Base-by-base conservation (phyloP, 208 protist species). In the Leishmania arabica region DNA sequence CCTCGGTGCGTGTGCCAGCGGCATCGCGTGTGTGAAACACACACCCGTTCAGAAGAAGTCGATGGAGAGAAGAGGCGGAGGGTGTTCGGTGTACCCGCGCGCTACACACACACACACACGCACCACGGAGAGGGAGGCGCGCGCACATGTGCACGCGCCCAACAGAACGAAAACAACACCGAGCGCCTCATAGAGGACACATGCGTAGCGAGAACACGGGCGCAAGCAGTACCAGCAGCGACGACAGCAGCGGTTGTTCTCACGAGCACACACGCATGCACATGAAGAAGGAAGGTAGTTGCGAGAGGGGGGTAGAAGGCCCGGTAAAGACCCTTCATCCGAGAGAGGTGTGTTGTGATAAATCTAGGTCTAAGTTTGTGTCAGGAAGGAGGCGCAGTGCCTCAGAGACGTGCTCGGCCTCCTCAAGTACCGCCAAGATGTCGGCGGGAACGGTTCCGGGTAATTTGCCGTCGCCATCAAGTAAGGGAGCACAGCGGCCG, bases 351-450 rank as follows among this genome's bases (percentile, higher is more conserved):
- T 17, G 70, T 6, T 7, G 31, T 47, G 65, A 49, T 11, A 47
- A 40, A 47, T 74, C n/a, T 74, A 54, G 21, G 60, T 40, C n/a
- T 66, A 31, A 27, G 66, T 74, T 24, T 74, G 64, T 31, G 53
- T 68, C 15, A 68, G 53, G 21, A 34, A 27, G 37, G 49, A 72
- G 51, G 54, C 51, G 82, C 47, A 56, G 72, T 51, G 73, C 62
- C 31, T 31, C 42, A 27, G 82, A 82, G 17, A 69, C 54, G 13
- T 21, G 34, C 77, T 78, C 82, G 15, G 60, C 82, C 77, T 81
- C 77, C 73, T 81, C 53, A 62, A 85, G 42, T 1, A 75, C 34
- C 17, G 62, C 77, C 21, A 81, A 51, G 27, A 81, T 49, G 31
- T 79, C 82, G 24, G 56, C 77, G n/a, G 72, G 73, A 54, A 76